A percentile compares a stretch with the other conserved stretches of the same genome.
Conservation (phyloP, 345 rosid genomes). For the Iberis pinnata region DNA sequence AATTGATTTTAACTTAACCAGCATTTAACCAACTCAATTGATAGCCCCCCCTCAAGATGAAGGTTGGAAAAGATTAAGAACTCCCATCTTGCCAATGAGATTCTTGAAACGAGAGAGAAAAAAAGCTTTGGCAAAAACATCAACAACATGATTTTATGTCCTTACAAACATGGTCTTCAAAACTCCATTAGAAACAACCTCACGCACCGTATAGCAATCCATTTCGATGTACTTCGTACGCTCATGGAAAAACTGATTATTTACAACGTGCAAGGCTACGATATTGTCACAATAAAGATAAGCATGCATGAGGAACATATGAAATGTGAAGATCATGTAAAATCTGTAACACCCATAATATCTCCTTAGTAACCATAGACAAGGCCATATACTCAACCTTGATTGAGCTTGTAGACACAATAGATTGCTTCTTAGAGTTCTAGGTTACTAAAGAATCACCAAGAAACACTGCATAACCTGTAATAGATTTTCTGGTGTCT, state of each 20-base stretch:
- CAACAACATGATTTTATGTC: background rate
- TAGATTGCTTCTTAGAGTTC: background rate
- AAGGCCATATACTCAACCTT: too few relatives aligned
- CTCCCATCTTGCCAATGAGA: background rate
- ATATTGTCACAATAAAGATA: background rate
- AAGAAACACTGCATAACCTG: background rate
- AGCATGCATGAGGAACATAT: background rate
- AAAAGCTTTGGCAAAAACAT: background rate
- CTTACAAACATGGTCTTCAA: background rate
- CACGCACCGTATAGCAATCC: background rate
- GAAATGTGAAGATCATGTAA: background rate
- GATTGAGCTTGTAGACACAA: background rate
- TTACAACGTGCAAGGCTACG: background rate
- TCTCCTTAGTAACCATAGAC: background rate
- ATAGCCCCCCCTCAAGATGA: background rate
- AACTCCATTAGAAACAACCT: background rate
- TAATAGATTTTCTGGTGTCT: background rate
- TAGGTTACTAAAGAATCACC: background rate
- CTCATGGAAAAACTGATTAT: background rate
- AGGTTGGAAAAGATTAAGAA: background rate
- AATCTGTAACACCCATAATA: background rate
- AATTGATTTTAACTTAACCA: too few relatives aligned
- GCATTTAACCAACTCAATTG: too few relatives aligned
- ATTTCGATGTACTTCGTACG: background rate
- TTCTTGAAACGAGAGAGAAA: background rate